Conservation (phyloP, 345 rosid genomes). For the Eucalyptus caleyi region DNA sequence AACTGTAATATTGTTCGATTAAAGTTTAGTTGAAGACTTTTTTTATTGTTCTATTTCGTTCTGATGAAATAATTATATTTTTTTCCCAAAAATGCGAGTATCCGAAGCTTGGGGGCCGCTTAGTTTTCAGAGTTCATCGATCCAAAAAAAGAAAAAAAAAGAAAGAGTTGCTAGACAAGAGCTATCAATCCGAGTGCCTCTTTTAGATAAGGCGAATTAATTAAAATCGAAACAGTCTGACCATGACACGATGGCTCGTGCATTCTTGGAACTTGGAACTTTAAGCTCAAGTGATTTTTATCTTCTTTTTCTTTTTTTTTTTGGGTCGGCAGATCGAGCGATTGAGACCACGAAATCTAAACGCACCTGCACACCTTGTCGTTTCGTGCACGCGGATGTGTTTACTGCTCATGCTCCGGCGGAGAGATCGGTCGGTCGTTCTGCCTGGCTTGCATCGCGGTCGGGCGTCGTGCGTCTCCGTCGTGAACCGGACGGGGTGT, state of each 20-base stretch:
- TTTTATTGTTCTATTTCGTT: not conserved
- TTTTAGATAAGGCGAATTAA: not conserved
- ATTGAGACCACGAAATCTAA: not conserved
- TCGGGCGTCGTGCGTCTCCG: not conserved
- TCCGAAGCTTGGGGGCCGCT: not conserved
- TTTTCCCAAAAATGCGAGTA: not conserved
- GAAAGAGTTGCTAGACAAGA: not conserved
- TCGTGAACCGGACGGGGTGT: accelerated
- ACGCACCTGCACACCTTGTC: not conserved
- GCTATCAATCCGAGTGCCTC: not conserved
- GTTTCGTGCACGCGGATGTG: not conserved
- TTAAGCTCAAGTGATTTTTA: not conserved
- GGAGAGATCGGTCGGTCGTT: not conserved
- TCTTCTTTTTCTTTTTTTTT: not conserved
- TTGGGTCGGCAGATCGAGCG: not conserved
- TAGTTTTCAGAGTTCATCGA: not conserved
- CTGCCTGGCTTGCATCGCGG: not conserved
- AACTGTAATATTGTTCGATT: not conserved
- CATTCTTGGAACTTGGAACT: not conserved
- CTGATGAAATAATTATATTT: not conserved
- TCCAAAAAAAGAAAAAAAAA: too few relatives aligned
- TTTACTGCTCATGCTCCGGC: not conserved
- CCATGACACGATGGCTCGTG: not conserved
- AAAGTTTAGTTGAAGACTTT: not conserved
- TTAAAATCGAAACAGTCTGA: not conserved